Evolutionary conservation across 1,284 basidiomycete genomes (phyloP), one percentile per base, ranked within the genome.

Genomic region (Cutaneotrichosporon mucoides): DNA sequence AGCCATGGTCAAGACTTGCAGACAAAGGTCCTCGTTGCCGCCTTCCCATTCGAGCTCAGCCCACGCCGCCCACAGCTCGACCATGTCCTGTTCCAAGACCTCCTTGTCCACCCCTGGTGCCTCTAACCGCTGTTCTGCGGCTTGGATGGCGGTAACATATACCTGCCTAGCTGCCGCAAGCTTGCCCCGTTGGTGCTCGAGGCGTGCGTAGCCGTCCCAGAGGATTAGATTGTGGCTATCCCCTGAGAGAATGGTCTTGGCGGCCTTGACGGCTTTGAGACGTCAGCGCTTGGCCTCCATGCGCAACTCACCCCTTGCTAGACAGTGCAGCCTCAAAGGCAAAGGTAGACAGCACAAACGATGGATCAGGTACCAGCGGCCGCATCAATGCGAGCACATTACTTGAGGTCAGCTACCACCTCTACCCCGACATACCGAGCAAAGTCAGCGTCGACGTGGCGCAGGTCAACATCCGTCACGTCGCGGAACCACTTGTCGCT

Each of bases 51-150:
- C 92, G 83, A 93, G 84, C 71, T 92, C 88, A 0, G 88, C 89
- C 90, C 91, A 96, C 52, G 88, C 85, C 79, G 87, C 89, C 88
- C 89, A 93, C 44, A 96, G 71, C 62, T 79, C 78, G n/a, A 62
- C 53, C 53, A 66, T 64, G 42, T 74, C 69, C 8, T 51, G 54
- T 16, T 55, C 40, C 15, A 56, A 43, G 15, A 73, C 68, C n/a
- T 59, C 55, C 15, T 41, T 34, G 6, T 42, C 24, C 1, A 38
- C 53, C 1, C 53, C 57, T 55, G 55, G 16, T 58, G 37, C 59
- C 63, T 55, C 61, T 54, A 50, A 58, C 8, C 65, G 42, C 59
- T 64, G 51, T 34, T 55, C 40, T 45, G 65, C 76, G 16, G 77
- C 71, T 12, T 74, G 73, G 2, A 82, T 63, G 4, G 78, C 78